These are phyloP conservation scores for Apostasia shenzhenica DNA, from an alignment of 106 monocot genomes.

Conservation along the genomic window DNA sequence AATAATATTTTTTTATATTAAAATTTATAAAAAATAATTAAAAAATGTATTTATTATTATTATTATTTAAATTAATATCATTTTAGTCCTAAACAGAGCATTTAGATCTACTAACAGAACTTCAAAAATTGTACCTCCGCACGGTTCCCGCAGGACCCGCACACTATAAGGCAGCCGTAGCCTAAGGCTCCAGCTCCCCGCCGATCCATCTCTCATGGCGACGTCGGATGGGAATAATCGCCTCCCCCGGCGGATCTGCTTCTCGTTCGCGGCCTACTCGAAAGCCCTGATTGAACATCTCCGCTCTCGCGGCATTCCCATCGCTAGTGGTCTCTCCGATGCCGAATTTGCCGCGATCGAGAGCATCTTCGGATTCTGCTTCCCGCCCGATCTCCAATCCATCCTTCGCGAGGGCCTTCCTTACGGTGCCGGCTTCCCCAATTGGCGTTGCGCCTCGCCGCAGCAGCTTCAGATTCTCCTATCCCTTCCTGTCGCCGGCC, in stretches of 20 bases:
- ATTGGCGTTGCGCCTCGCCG: slow-evolving; percentile 14
- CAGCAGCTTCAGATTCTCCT: slow-evolving; percentile 13
- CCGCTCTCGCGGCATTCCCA: slow-evolving; percentile 7
- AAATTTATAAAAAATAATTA: no score
- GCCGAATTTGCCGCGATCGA: slow-evolving; percentile 34
- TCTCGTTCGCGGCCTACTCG: slow-evolving; percentile 65
- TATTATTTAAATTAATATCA: no score
- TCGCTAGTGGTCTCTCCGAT: slow-evolving; percentile 35
- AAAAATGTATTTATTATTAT: no score
- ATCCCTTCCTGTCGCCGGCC: slow-evolving; percentile 7
- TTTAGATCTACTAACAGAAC: no score
- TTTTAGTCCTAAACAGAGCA: no score
- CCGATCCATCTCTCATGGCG: no score
- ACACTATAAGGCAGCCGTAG: no score
- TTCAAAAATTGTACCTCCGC: no score
- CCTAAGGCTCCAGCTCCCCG: no score
- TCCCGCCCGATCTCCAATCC: slow-evolving; percentile 27
- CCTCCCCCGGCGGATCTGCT: slow-evolving; percentile 24
- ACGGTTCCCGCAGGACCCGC: no score
- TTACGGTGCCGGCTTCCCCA: slow-evolving; percentile 19
- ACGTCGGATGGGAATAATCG: no score
- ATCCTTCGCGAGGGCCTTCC: slow-evolving; percentile 58
- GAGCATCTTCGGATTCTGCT: background rate
- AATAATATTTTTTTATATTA: no score
- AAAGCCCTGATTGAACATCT: slow-evolving; percentile 37